Percentiles rank a stretch among this genome's conserved stretches.
phyloP scores from a whole-genome alignment of 2,329 filamentous ascomycete species.

The Graphium sp. region DNA sequence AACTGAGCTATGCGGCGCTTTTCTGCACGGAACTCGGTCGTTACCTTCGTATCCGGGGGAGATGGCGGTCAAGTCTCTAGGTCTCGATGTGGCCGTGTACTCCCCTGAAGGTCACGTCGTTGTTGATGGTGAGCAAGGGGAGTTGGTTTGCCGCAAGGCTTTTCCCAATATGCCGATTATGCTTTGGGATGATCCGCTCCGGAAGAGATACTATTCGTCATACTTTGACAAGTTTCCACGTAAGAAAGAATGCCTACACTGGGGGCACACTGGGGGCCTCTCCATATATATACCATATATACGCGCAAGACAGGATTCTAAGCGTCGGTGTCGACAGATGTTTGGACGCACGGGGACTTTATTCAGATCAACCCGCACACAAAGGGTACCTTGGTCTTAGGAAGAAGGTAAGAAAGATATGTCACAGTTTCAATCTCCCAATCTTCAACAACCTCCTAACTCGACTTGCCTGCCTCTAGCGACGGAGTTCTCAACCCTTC shows the following conservation, averaged over 20 bases:
- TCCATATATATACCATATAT: too few relatives aligned
- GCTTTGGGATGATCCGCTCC: slow-evolving; percentile 41
- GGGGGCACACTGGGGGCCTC: too few relatives aligned
- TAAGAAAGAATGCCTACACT: too few relatives aligned
- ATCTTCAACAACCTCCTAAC: too few relatives aligned
- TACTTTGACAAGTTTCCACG: slow-evolving; percentile 46
- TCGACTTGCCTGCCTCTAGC: slow-evolving; percentile 43
- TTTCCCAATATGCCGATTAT: slow-evolving; percentile 69
- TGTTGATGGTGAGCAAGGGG: slow-evolving; percentile 47
- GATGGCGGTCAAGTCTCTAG: slow-evolving; percentile 29
- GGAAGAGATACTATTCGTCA: slow-evolving; percentile 38
- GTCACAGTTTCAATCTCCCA: too few relatives aligned
- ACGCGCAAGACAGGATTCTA: too few relatives aligned
- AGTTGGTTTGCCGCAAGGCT: slow-evolving; percentile 51
- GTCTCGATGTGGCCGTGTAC: slow-evolving; percentile 37
- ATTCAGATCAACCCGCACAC: slow-evolving; percentile 53
- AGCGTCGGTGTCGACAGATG: too few relatives aligned
- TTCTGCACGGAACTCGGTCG: slow-evolving; percentile 48
- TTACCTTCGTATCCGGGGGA: slow-evolving; percentile 46
- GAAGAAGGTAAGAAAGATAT: too few relatives aligned
- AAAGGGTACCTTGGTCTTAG: too few relatives aligned
- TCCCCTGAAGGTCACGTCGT: slow-evolving; percentile 24
- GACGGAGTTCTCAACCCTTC: slow-evolving; percentile 28
- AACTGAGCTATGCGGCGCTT: slow-evolving; percentile 56
- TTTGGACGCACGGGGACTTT: slow-evolving; percentile 77